phyloP scores from a whole-genome alignment of 441 rosid species.

The Bocquillonia castaneifolia region DNA sequence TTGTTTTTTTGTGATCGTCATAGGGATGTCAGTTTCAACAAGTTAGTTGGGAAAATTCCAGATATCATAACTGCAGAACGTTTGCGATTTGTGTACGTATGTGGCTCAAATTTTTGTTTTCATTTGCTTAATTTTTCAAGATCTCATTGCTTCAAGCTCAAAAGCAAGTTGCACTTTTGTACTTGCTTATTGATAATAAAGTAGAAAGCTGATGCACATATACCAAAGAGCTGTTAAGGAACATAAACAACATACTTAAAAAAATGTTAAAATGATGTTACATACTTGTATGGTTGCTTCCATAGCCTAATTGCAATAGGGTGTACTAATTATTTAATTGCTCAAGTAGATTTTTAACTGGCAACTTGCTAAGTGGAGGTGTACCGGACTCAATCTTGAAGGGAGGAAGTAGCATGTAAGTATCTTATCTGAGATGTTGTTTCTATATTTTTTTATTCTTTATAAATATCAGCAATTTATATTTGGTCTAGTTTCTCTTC shows the following conservation, averaged over 20 bases:
- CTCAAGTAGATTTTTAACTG: conserved; percentile 50
- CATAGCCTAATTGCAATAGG: background rate
- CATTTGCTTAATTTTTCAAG: background rate
- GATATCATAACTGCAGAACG: conserved; percentile 29
- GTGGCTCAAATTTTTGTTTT: conserved; percentile 8
- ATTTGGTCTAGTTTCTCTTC: no score
- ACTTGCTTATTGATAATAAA: background rate
- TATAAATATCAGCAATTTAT: no score
- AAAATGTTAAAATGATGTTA: background rate
- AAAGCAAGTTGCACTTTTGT: no score
- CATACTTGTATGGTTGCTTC: conserved; percentile 1
- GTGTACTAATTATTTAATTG: conserved; percentile 18
- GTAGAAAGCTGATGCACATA: background rate
- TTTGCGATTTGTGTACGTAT: conserved; percentile 54
- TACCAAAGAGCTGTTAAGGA: background rate
- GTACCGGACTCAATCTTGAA: conserved; percentile 61
- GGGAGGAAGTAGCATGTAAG: conserved; percentile 65
- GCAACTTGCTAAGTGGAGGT: conserved; percentile 60
- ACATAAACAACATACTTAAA: background rate
- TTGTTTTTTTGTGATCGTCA: conserved; percentile 18
- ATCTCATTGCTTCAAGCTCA: no score
- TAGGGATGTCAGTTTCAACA: conserved; percentile 89
- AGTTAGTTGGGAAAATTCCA: conserved; percentile 55
- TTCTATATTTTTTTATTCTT: no score
- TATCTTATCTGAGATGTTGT: no score